Conservation (phyloP, 164 flowering plant species). For the Vitis rupestris region DNA sequence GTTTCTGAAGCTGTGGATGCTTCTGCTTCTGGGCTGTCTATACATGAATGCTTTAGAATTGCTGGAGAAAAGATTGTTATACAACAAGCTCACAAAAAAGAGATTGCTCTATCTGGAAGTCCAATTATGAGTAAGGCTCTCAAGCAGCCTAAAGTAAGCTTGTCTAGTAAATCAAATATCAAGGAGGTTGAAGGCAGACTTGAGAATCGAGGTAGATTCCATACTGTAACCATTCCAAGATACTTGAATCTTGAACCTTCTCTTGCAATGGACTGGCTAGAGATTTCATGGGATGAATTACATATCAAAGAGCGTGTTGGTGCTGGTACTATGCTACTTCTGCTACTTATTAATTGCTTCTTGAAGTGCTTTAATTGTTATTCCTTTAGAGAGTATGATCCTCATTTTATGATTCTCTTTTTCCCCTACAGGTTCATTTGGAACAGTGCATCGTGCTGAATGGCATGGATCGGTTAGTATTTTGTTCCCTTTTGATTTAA, state of each 20-base stretch:
- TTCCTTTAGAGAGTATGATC: not conserved
- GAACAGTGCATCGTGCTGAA: conserved; percentile 97
- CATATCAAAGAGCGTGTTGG: conserved; percentile 91
- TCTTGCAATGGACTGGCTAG: conserved; percentile 98
- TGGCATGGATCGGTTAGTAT: conserved; percentile 99
- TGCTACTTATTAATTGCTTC: conserved; percentile 6
- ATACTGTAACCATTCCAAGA: conserved; percentile 40
- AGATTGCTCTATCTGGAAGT: conserved; percentile 25
- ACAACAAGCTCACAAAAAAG: conserved; percentile 27
- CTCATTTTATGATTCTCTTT: not conserved
- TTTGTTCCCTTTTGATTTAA: not conserved
- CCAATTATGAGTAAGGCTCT: conserved; percentile 12
- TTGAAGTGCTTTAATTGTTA: not conserved
- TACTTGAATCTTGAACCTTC: conserved; percentile 87
- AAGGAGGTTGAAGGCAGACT: conserved; percentile 25
- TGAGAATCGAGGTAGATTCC: conserved; percentile 21
- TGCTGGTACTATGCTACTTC: conserved; percentile 67
- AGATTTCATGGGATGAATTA: conserved; percentile 94
- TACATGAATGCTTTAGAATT: conserved; percentile 22
- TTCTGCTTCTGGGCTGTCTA: conserved; percentile 10
- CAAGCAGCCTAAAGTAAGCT: conserved; percentile 28
- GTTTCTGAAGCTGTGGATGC: conserved; percentile 29
- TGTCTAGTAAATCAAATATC: conserved; percentile 21
- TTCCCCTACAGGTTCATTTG: conserved; percentile 76
- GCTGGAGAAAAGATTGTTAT: conserved; percentile 19